Base-by-base conservation (phyloP, 345 rosid genomes). In the Fremontodendron californicum region DNA sequence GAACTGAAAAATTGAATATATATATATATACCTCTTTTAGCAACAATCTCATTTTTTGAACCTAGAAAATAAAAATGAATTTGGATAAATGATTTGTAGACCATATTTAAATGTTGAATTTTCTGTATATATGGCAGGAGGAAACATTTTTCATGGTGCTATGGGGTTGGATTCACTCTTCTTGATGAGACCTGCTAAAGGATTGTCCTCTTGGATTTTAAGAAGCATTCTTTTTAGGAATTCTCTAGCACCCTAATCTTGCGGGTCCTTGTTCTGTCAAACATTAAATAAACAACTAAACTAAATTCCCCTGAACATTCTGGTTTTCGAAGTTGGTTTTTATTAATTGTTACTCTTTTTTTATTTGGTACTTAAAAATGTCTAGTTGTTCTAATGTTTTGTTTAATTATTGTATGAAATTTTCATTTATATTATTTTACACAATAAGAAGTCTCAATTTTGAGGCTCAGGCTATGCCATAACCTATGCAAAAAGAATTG, bases 161-260 rank as follows among this genome's bases (percentile, higher is more conserved):
- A 88, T 88, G 89, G 82, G 89, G 37, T 77, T 88, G 78, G 89
- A 86, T 78, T 86, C 87, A 11, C 85, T 88, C n/a, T 90, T 88
- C 84, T 85, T 87, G 62, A 88, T 87, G 91, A 85, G 91, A 70
- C 91, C 93, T 0, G 84, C 73, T 5, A 90, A 88, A 78, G 87
- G 90, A 86, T 80, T 10, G 91, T 88, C 69, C 89, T 90, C 62
- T 81, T 76, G 57, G 89, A 88, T 75, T 19, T 82, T 23, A 86
- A 82, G 55, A 43, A 43, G 55, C 55, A 69, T 45, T 23, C 25
- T 31, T 39, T 16, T 10, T 40, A 67, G 51, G 6, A 67, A 42
- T 4, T 61, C 86, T 18, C 25, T n/a, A n/a, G 16, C 21, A 21
- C 18, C 10, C 18, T 46, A 46, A 3, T 46, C 12, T 48, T 48